These are phyloP conservation scores for Stentor roeselii DNA, from an alignment of 73 alveolate genomes.

Conservation along the genomic window DNA sequence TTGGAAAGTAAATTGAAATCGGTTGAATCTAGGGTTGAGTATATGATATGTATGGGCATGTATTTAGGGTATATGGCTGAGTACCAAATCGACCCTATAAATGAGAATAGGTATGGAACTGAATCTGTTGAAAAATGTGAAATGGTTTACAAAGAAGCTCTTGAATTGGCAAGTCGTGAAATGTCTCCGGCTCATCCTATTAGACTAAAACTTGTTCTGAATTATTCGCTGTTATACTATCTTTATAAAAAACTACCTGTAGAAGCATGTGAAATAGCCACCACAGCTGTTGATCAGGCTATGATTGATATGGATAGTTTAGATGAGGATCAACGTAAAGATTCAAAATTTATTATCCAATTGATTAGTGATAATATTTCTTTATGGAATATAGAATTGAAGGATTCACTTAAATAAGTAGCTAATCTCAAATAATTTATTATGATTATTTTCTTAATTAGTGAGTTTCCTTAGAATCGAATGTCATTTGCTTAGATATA, in stretches of 20 bases:
- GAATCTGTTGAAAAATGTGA: constrained; percentile 36
- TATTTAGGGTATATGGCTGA: constrained; percentile 54
- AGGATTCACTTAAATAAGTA: not conserved
- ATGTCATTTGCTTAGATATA: too few species aligned
- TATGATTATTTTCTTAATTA: too few species aligned
- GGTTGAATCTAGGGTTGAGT: constrained; percentile 36
- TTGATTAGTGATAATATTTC: constrained; percentile 7
- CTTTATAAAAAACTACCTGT: constrained; percentile 70
- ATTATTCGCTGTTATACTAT: constrained; percentile 79
- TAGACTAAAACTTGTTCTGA: constrained; percentile 68
- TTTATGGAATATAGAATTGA: constrained; percentile 15
- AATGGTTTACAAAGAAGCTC: constrained; percentile 49
- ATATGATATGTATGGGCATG: constrained; percentile 48
- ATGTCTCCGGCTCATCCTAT: constrained; percentile 65
- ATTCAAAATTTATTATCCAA: constrained; percentile 22
- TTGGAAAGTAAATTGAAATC: not conserved
- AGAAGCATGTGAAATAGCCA: constrained; percentile 75
- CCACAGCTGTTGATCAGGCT: constrained; percentile 38
- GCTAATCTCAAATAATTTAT: not conserved
- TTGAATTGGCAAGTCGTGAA: constrained; percentile 41
- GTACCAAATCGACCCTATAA: constrained; percentile 27
- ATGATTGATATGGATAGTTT: constrained; percentile 20
- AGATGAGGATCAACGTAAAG: constrained; percentile 30
- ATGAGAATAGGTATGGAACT: constrained; percentile 29
- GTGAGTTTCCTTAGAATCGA: too few species aligned